A percentile compares a stretch with the other conserved stretches of the same genome.
phyloP scores from a whole-genome alignment of 2,329 filamentous ascomycete species.

The Atkinsonella hypoxylon region DNA sequence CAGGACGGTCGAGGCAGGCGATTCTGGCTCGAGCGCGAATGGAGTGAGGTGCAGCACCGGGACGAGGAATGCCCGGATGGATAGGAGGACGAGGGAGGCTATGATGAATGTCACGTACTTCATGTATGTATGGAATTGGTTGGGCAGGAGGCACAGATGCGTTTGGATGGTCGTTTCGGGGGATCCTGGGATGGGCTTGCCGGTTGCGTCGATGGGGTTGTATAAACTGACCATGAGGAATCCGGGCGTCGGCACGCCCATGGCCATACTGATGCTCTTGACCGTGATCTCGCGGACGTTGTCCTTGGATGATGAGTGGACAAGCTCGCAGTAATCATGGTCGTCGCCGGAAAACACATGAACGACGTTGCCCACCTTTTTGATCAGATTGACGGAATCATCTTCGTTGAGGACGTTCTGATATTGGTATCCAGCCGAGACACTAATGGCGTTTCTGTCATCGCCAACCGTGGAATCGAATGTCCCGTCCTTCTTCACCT shows the following conservation, averaged over 20 bases:
- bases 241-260: slow-evolving; percentile 82
- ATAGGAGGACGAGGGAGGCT: slow-evolving; percentile 36
- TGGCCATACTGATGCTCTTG: slow-evolving; percentile 90
- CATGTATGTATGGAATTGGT: slow-evolving; percentile 75
- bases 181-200: slow-evolving; percentile 32
- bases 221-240: slow-evolving; percentile 83
- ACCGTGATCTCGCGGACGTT: slow-evolving; percentile 77
- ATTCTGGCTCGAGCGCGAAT: slow-evolving; percentile 37
- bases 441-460: slow-evolving; percentile 62
- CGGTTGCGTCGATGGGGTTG: slow-evolving; percentile 67
- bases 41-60: slow-evolving; percentile 40
- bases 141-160: slow-evolving; percentile 80
- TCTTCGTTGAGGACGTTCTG: slow-evolving; percentile 79
- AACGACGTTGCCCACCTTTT: slow-evolving; percentile 67
- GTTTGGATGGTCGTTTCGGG: slow-evolving; percentile 61
- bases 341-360: slow-evolving; percentile 94
- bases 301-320: slow-evolving; percentile 58
- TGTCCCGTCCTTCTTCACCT: slow-evolving; percentile 40
- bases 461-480: slow-evolving; percentile 11
- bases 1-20: slow-evolving; percentile 13
- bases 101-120: slow-evolving; percentile 57
- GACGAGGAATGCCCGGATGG: slow-evolving; percentile 43
- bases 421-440: slow-evolving; percentile 81
- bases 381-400: slow-evolving; percentile 64
- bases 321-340: slow-evolving; percentile 91